phyloP scores from a whole-genome alignment of 2,329 filamentous ascomycete genomes.

The Colletotrichum graminicola region DNA sequence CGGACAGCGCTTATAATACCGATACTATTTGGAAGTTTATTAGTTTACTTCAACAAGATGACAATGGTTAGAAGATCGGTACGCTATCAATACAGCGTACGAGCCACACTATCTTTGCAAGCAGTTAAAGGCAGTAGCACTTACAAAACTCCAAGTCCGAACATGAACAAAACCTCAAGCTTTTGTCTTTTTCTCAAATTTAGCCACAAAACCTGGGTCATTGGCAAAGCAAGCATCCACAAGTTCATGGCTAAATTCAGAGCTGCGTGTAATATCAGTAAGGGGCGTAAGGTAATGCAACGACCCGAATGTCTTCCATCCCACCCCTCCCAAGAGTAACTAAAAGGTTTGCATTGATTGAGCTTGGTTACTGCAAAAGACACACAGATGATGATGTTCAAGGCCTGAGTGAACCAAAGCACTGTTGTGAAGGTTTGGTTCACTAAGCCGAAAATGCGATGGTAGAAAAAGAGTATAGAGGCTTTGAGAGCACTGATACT shows the following conservation, averaged over 20 bases:
- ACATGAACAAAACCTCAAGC: background rate
- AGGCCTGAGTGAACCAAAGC: background rate
- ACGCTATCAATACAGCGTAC: background rate
- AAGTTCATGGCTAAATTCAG: background rate
- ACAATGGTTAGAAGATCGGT: accelerated
- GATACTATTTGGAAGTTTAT: background rate
- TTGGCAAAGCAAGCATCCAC: background rate
- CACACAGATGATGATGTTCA: background rate
- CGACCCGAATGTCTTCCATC: background rate
- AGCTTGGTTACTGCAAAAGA: background rate
- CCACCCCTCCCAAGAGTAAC: background rate
- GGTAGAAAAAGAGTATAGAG: background rate
- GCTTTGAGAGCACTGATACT: background rate
- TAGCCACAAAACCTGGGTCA: background rate
- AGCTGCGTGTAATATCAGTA: background rate
- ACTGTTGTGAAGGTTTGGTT: background rate
- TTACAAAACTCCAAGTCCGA: background rate
- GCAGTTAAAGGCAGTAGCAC: background rate
- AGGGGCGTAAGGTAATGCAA: background rate
- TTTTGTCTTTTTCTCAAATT: background rate
- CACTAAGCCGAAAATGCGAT: background rate
- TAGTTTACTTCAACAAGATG: background rate
- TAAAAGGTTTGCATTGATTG: background rate
- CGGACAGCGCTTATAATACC: background rate
- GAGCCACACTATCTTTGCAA: background rate